Evolutionary conservation across 2,329 filamentous ascomycete genomes (phyloP), one percentile per base, ranked within the genome.

Genomic region (Pseudocercospora eumusae): DNA sequence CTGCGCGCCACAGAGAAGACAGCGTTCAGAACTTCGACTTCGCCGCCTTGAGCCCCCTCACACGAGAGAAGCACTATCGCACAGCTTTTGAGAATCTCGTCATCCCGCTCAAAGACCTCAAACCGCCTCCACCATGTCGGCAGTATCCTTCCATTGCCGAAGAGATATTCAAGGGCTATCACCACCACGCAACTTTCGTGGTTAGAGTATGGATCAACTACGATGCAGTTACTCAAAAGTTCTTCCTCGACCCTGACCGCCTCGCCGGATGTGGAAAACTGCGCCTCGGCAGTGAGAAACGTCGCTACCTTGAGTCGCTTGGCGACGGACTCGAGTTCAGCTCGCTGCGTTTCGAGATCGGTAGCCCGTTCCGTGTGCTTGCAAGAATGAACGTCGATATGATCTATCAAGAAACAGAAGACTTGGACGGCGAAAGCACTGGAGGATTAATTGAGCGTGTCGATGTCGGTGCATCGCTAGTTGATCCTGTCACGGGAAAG

Each of bases 181-280:
- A 67, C 23, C 13, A 44, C 7, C 40, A 56, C 23, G 56, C 52
- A 42, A 63, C 62, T 18, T 31, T 69, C 57, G 31, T 20, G 13
- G 54, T 60, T n/a, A 58, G 54, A 13, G 25, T 67, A 62, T 69
- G 67, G 67, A 45, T 57, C 40, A 67, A 69, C 47, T 67, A 69
- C 65, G 65, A 67, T 33, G 40, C 50, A 4, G 18, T 2, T 13
- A 20, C 10, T n/a, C 36, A 56, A 8, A 13, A 56, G 0, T 63
- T 63, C 49, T 67, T 58, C 56, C 20, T 11, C 15, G 47, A 63
- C 4, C 23, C 54, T 6, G 23, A 33, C 10, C 62, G 63, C 18
- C 2, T 66, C 10, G 23, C 33, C 1, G 49, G 49, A 25, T 64
- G 62, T 54, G 65, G 66, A 25, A 52, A 56, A 47, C 1, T 66